Conservation (phyloP, 345 rosid species). For the Eucalyptus guilfoylei region DNA sequence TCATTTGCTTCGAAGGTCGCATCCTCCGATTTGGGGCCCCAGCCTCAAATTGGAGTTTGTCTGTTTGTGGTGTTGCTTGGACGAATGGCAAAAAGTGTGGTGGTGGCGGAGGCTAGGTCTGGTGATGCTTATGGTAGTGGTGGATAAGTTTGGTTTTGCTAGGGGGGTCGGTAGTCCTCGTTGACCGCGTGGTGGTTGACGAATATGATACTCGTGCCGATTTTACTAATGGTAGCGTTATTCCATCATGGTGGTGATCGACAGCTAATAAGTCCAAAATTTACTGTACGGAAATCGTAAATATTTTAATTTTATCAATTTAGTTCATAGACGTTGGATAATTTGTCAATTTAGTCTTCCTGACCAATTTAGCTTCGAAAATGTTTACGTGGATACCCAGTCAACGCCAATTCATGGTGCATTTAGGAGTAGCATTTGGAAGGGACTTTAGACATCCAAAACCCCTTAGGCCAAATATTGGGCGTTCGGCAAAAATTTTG, state of each 20-base stretch:
- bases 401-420: neutral
- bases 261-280: neutral
- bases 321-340: too few relatives aligned
- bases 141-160: neutral
- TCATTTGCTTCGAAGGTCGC: neutral
- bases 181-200: neutral
- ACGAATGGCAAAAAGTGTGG: neutral
- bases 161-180: neutral
- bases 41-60: neutral
- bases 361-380: too few relatives aligned
- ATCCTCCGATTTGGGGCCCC: neutral
- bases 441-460: too few relatives aligned
- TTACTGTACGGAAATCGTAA: rapidly evolving
- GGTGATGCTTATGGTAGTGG: neutral
- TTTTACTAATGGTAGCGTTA: neutral
- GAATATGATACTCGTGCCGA: neutral
- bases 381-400: neutral
- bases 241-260: neutral
- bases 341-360: neutral
- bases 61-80: neutral
- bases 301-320: too few relatives aligned
- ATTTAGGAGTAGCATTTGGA: too few relatives aligned
- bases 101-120: neutral
- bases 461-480: too few relatives aligned
- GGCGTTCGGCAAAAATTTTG: too few relatives aligned